Percentiles rank a stretch among this genome's conserved stretches.
Conservation (phyloP, 805 yeast species). For the Tetrapisispora taiwanensis region DNA sequence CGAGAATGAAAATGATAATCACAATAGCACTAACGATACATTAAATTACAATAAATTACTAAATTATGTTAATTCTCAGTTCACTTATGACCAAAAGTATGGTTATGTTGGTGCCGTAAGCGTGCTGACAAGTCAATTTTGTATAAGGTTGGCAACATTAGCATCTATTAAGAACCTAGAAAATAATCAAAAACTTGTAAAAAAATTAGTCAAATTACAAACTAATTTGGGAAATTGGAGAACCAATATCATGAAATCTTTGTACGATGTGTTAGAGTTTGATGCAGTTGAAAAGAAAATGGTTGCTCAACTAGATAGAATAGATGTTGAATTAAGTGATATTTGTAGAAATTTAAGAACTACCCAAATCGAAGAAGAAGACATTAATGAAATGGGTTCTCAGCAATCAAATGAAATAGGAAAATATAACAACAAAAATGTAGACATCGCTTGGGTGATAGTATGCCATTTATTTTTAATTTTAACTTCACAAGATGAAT, state of each 20-base stretch:
- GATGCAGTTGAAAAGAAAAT: conserved; percentile 66
- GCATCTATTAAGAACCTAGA: conserved; percentile 41
- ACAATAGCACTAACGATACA: neutral
- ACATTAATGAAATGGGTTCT: neutral
- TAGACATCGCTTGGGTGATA: conserved; percentile 88
- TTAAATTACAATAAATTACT: neutral
- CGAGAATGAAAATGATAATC: neutral
- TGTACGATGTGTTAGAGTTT: conserved; percentile 76
- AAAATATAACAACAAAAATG: conserved; percentile 33
- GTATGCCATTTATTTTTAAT: conserved; percentile 81
- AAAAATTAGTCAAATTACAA: conserved; percentile 54
- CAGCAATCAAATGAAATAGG: neutral
- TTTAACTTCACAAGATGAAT: conserved; percentile 70
- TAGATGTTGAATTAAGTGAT: conserved; percentile 40
- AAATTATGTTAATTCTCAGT: conserved; percentile 16
- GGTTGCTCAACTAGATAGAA: conserved; percentile 65
- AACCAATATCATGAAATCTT: conserved; percentile 53
- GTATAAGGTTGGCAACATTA: conserved; percentile 59
- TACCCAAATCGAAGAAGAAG: neutral
- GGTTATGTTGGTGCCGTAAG: conserved; percentile 85
- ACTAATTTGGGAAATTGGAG: conserved; percentile 81
- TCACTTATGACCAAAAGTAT: conserved; percentile 74
- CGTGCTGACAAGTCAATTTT: conserved; percentile 68
- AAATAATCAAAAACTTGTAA: conserved; percentile 40
- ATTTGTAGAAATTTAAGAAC: neutral